These are phyloP conservation scores for Nakaseomyces sp. DNA, from an alignment of 1,139 yeast genomes.

Conservation along the genomic window DNA sequence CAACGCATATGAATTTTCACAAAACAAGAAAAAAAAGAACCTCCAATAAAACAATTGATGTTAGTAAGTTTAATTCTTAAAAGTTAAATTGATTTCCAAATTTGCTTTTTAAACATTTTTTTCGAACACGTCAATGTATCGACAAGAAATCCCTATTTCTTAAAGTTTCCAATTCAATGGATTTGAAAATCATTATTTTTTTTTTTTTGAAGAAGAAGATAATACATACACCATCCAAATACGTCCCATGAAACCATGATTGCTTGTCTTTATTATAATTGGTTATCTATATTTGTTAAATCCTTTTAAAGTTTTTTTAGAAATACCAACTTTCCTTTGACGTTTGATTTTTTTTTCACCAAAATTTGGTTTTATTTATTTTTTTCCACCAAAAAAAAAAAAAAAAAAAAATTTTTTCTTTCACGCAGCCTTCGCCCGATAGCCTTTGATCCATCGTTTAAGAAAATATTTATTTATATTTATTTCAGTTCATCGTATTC, in stretches of 20 bases:
- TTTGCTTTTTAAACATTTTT: too few species aligned
- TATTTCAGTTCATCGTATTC: too few species aligned
- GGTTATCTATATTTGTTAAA: too few species aligned
- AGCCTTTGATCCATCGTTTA: neutral
- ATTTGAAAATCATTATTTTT: too few species aligned
- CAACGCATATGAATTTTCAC: too few species aligned
- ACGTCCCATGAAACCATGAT: slow-evolving; percentile 30
- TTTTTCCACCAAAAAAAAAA: too few species aligned
- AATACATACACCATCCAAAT: slow-evolving; percentile 31
- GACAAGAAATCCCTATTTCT: neutral
- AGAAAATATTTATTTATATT: too few species aligned
- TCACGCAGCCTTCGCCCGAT: neutral
- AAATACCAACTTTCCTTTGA: slow-evolving; percentile 1
- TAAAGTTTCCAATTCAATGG: too few species aligned
- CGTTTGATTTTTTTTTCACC: neutral
- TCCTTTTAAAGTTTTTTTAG: neutral
- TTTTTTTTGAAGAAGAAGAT: neutral
- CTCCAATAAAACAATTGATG: neutral
- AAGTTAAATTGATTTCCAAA: neutral
- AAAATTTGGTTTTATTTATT: too few species aligned
- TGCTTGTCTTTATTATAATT: slow-evolving; percentile 5
- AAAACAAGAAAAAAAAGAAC: neutral
- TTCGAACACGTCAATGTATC: slow-evolving; percentile 1
- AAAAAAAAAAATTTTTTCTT: neutral
- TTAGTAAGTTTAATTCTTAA: neutral